phyloP scores from a whole-genome alignment of 2,329 filamentous ascomycete species.

The Colletotrichum kahawae region DNA sequence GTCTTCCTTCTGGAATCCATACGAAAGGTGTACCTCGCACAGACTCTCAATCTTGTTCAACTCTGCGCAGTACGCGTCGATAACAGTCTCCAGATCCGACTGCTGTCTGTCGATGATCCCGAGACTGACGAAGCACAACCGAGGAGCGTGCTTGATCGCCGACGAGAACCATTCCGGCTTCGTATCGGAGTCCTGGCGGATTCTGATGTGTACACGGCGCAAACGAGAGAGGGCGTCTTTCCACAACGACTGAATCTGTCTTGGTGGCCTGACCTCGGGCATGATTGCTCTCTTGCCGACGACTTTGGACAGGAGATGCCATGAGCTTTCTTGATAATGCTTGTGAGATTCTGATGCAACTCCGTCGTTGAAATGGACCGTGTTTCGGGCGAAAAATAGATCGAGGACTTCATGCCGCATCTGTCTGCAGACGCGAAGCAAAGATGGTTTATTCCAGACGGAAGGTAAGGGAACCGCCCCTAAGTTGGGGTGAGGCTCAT shows the following conservation, averaged over 20 bases:
- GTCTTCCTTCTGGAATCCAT: background rate
- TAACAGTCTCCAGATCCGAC: background rate
- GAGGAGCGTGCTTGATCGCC: background rate
- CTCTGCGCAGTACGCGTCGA: background rate
- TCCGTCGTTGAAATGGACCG: background rate
- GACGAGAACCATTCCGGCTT: background rate
- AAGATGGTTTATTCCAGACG: background rate
- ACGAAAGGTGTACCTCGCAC: background rate
- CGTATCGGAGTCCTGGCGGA: fast-evolving
- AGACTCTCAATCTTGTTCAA: background rate
- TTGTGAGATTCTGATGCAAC: fast-evolving
- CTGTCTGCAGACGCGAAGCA: background rate
- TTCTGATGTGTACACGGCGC: fast-evolving
- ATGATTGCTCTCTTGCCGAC: background rate
- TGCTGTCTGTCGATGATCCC: background rate
- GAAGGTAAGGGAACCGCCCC: background rate
- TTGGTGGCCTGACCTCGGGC: background rate
- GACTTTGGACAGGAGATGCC: background rate
- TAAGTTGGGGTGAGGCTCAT: too few relatives aligned
- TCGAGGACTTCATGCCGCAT: background rate
- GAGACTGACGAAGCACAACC: background rate
- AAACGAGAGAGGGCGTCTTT: background rate
- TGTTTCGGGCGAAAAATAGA: background rate
- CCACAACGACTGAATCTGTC: background rate
- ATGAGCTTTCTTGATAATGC: background rate